A percentile compares a stretch with the other conserved stretches of the same genome.
phyloP scores from a whole-genome alignment of 441 rosid species.

The Populus tomentosa region DNA sequence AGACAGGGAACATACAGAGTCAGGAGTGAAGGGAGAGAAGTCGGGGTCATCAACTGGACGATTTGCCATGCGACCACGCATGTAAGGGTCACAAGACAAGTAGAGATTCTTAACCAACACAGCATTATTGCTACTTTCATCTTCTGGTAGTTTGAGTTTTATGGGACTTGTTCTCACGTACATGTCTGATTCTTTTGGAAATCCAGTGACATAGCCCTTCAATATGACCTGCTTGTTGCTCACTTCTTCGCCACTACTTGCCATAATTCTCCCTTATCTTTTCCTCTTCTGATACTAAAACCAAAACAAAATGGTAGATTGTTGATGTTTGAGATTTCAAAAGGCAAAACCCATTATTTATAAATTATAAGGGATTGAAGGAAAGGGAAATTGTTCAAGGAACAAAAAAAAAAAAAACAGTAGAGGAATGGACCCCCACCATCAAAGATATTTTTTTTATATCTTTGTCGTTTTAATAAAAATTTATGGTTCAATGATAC shows the following conservation, averaged over 20 bases:
- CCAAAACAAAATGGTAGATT: too few relatives aligned
- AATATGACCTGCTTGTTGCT: constrained; percentile 35
- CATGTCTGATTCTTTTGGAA: constrained; percentile 40
- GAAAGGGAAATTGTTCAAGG: too few relatives aligned
- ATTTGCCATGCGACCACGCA: constrained; percentile 39
- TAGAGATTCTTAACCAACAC: constrained; percentile 49
- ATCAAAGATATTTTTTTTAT: too few relatives aligned
- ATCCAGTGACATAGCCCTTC: constrained; percentile 29
- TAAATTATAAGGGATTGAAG: too few relatives aligned
- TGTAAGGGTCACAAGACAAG: constrained; percentile 63
- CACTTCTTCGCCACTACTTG: neutral
- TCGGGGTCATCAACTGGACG: neutral
- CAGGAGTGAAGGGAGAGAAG: constrained; percentile 25
- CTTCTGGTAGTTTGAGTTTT: constrained; percentile 35
- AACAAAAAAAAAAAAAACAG: too few relatives aligned
- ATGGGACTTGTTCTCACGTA: constrained; percentile 1
- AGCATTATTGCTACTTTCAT: constrained; percentile 21
- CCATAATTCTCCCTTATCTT: neutral
- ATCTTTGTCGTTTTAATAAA: too few relatives aligned
- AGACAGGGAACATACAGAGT: constrained; percentile 27
- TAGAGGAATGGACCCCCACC: too few relatives aligned
- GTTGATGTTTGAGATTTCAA: too few relatives aligned
- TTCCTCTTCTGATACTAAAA: too few relatives aligned
- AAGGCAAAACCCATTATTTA: too few relatives aligned
- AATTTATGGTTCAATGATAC: too few relatives aligned